Evolutionary conservation across 2,329 filamentous ascomycete genomes (phyloP).

Genomic region (Penicillium sp.): DNA sequence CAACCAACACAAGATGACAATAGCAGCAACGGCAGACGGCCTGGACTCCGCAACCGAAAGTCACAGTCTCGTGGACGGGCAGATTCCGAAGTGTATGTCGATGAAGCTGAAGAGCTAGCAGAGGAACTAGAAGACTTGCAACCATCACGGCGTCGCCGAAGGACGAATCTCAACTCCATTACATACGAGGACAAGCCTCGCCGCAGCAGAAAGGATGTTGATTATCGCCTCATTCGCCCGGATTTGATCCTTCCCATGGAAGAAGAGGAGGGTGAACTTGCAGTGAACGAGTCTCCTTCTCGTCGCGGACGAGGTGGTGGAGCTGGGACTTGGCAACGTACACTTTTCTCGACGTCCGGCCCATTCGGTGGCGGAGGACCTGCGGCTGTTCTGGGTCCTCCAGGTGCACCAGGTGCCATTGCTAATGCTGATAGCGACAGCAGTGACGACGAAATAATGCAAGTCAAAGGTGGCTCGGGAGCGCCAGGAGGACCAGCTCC

Average conservation of each 20-base stretch:
- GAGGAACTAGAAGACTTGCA: constrained; percentile 56
- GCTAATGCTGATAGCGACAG: constrained; percentile 89
- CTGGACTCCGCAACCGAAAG: constrained; percentile 48
- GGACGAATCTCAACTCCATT: constrained; percentile 24
- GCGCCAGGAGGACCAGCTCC: constrained; percentile 60
- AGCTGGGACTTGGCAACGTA: constrained; percentile 65
- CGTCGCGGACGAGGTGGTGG: constrained; percentile 63
- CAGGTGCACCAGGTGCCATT: constrained; percentile 63
- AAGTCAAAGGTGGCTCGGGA: constrained; percentile 49
- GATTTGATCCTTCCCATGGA: constrained; percentile 69
- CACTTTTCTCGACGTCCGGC: constrained; percentile 81
- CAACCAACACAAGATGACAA: constrained; percentile 45
- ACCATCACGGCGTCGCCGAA: constrained; percentile 35
- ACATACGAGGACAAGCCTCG: constrained; percentile 46
- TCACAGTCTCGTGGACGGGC: constrained; percentile 43
- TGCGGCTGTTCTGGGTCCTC: constrained; percentile 67
- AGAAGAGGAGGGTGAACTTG: constrained; percentile 61
- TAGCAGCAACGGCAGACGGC: constrained; percentile 48
- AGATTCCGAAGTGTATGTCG: constrained; percentile 43
- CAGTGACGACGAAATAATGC: constrained; percentile 84
- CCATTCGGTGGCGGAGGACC: constrained; percentile 82
- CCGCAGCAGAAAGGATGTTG: constrained; percentile 62
- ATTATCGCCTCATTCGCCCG: constrained; percentile 81
- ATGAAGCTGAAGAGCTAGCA: constrained; percentile 54
- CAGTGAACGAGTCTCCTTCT: constrained; percentile 62